Evolutionary conservation across 441 rosid genomes (phyloP).

Genomic region (Sinapis alba): DNA sequence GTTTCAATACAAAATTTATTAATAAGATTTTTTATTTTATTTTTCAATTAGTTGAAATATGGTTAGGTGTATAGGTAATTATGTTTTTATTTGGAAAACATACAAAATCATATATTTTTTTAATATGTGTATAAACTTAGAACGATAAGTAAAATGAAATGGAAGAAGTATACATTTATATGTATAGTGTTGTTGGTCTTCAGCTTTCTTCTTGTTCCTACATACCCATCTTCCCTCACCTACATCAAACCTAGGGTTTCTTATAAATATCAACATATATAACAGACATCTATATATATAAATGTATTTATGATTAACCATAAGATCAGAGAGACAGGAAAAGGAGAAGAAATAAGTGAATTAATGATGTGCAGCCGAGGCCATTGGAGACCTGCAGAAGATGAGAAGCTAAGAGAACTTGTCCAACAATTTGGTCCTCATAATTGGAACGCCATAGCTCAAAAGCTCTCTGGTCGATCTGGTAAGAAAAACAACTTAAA

Average conservation of each 20-base stretch:
- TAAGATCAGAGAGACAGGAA: neutral
- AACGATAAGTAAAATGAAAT: too few relatives aligned
- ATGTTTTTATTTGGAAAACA: too few relatives aligned
- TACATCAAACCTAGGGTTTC: conserved; percentile 30
- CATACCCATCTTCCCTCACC: conserved; percentile 39
- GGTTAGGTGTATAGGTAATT: too few relatives aligned
- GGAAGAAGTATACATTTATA: neutral
- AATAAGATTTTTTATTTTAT: too few relatives aligned
- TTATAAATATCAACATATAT: neutral
- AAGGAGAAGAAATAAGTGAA: conserved; percentile 2
- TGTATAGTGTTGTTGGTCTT: conserved; percentile 31
- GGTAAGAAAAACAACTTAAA: conserved; percentile 35
- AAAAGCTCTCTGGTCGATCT: conserved; percentile 67
- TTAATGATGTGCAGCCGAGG: conserved; percentile 66
- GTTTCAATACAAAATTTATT: too few relatives aligned
- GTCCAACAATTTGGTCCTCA: conserved; percentile 67
- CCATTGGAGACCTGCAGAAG: conserved; percentile 76
- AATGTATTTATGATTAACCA: neutral
- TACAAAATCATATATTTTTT: too few relatives aligned
- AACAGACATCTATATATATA: neutral
- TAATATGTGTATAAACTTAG: too few relatives aligned
- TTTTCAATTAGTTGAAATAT: too few relatives aligned
- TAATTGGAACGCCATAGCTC: conserved; percentile 80
- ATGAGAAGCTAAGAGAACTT: conserved; percentile 57
- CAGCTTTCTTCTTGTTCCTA: conserved; percentile 42